Conservation (phyloP, 768 basidiomycete genomes). For the Chalciporus piperatus region DNA sequence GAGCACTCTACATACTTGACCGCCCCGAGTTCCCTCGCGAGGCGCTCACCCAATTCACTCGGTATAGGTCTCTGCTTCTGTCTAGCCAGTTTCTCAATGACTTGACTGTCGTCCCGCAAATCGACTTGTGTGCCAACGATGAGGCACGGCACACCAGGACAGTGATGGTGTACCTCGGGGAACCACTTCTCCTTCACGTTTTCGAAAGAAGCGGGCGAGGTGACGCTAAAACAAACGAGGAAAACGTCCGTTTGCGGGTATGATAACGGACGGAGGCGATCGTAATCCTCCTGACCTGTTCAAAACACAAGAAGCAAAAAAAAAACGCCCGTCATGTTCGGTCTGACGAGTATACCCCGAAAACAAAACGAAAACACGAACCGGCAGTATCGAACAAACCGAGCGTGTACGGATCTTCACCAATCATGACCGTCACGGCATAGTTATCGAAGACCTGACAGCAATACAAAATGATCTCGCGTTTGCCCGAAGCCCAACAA, state of each 20-base stretch:
- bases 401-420: conserved; percentile 97
- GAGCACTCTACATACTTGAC: conserved; percentile 99
- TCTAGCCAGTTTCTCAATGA: conserved; percentile 91
- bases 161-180: conserved; percentile 99
- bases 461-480: conserved; percentile 6
- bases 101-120: conserved; percentile 88
- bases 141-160: conserved; percentile 98
- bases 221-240: conserved; percentile 99
- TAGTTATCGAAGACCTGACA: conserved; percentile 91
- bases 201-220: conserved; percentile 97
- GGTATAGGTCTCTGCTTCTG: conserved; percentile 96
- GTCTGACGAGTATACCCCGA: background rate
- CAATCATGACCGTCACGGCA: conserved; percentile 99
- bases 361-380: conserved; percentile 39
- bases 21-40: conserved; percentile 96
- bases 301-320: conserved; percentile 3
- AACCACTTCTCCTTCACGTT: conserved; percentile 99
- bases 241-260: conserved; percentile 99
- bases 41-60: conserved; percentile 84
- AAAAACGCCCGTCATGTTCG: conserved; percentile 4
- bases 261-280: conserved; percentile 96
- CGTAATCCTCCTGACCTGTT: conserved; percentile 98
- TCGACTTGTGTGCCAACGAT: conserved; percentile 99
- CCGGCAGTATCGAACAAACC: conserved; percentile 99
- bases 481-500: conserved; percentile 12